Base-by-base conservation (phyloP, 2,329 filamentous ascomycete genomes). In the Fusarium sp. region DNA sequence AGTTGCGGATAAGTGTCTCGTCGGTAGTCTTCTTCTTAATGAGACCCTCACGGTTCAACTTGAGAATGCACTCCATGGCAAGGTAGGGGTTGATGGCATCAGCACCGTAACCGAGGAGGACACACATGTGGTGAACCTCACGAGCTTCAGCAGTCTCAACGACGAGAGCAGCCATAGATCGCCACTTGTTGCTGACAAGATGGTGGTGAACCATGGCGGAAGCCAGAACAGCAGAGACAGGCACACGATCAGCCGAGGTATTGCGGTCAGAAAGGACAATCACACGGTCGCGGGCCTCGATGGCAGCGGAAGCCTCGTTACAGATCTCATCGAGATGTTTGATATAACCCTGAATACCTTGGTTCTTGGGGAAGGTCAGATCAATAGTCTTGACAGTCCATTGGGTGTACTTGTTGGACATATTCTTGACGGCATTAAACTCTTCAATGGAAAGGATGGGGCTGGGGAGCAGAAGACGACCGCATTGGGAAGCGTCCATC, bases 111-210 rank as follows among this genome's bases (percentile, higher is more conserved):
- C 95, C 95, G 62, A 98, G 88, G 41, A 97, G 87, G n/a, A 98
- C 95, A 82, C 93, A 97, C 93, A 97, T 97, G 82, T 98, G 95
- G 80, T 98, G 95, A 10, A 98, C 95, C 80, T 98, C 95, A 81
- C 95, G 93, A 73, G 95, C 95, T 79, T 98, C 95, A 43, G 91
- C 95, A 67, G 94, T 97, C 84, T 98, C 95, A 33, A 97, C 88
- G 39, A 97, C 86, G 43, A 98, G 82, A 45, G 94, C 95, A 70
- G 89, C 93, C 80, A 94, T 88, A 14, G 95, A 94, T 78, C 95
- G 88, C 93, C 94, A 97, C 82, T 96, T 95, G 86, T 97, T 97
- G 80, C 91, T 91, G 65, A 97, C 94, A 70, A 98, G 85, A 78
- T 97, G 94, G 76, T 97, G 95, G 80, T 98, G 95, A 23, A 97